Conservation (phyloP, 352 stramenopile genomes). For the Phytophthora capsici region DNA sequence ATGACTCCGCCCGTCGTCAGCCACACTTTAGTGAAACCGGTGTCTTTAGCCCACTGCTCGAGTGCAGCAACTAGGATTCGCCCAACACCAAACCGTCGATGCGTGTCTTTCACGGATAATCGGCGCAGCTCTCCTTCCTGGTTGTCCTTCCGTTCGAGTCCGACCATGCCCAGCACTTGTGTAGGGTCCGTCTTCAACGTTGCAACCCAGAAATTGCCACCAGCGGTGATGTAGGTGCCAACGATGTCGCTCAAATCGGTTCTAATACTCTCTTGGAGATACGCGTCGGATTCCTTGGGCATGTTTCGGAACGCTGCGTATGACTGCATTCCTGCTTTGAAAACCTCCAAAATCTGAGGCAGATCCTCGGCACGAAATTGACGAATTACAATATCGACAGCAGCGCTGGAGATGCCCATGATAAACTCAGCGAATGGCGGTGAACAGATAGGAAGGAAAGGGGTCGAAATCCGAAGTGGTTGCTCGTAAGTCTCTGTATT, state of each 20-base stretch:
- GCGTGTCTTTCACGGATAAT: slow-evolving; percentile 51
- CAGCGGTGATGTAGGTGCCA: slow-evolving; percentile 41
- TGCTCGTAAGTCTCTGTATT: neutral
- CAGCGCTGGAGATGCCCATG: slow-evolving; percentile 3
- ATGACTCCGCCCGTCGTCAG: slow-evolving; percentile 43
- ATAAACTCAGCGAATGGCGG: neutral
- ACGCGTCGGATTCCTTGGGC: slow-evolving; percentile 22
- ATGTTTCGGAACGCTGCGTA: slow-evolving; percentile 25
- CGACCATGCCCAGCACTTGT: slow-evolving; percentile 39
- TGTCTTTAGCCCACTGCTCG: slow-evolving; percentile 41
- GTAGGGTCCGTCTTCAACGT: slow-evolving; percentile 17
- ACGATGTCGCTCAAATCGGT: slow-evolving; percentile 46
- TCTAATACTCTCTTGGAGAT: slow-evolving; percentile 31
- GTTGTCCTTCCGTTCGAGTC: slow-evolving; percentile 32
- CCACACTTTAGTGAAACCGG: slow-evolving; percentile 37
- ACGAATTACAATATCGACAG: slow-evolving; percentile 22
- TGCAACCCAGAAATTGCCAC: slow-evolving; percentile 62
- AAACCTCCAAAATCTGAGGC: slow-evolving; percentile 35
- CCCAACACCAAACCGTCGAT: slow-evolving; percentile 44
- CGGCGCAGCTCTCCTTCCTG: slow-evolving; percentile 40
- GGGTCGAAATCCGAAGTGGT: neutral
- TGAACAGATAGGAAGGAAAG: neutral
- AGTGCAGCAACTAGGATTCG: slow-evolving; percentile 42
- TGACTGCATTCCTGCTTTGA: slow-evolving; percentile 35
- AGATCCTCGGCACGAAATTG: slow-evolving; percentile 35